Evolutionary conservation across 1,284 basidiomycete genomes (phyloP), one percentile per base, ranked within the genome.

Genomic region (Apiotrichum mycotoxinovorans): DNA sequence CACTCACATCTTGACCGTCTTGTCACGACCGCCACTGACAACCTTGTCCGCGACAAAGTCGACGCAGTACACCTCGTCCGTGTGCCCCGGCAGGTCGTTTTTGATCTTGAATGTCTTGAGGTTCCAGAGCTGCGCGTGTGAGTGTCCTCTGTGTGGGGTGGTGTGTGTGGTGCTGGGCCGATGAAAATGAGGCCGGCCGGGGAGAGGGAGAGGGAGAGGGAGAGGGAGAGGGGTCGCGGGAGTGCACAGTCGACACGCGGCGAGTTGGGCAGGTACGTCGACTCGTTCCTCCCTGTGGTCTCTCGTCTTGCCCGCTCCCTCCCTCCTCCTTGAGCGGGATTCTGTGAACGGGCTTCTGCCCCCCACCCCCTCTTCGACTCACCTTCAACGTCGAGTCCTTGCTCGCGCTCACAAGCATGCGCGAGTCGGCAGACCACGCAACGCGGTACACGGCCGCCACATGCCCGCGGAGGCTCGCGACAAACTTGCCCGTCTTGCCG

Each of bases 11-110:
- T 83, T 84, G 55, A 84, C 80, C 26, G 79, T 79, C 73, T 80
- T 80, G 64, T 85, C 83, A 48, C 81, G 72, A 0, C 96, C 95
- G 15, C 94, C 96, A 72, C 91, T 95, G 60, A 97, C 93, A 33
- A 98, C 85, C 76, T 98, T 98, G 79, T 98, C 95, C 1, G 93
- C 95, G 0, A 96, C 91, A 71, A 95, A 96, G 74, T 96, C 93
- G 22, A 98, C 95, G 70, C 95, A 98, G 79, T 98, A 98, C 26
- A 98, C 95, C 75, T 98, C 96, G 70, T 98, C 95, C 0, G 88
- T 89, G 72, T 98, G 96, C 3, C 95, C 96, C 0, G 94, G 91
- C 25, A 98, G 83, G 74, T 98, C 95, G 3, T 84, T 86, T 69
- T 91, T 87, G 64, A 98, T 87, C 77, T 96, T 96, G 78, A 90